Evolutionary conservation across 2,329 filamentous ascomycete species (phyloP).

Genomic region (Microdochium bolleyi): DNA sequence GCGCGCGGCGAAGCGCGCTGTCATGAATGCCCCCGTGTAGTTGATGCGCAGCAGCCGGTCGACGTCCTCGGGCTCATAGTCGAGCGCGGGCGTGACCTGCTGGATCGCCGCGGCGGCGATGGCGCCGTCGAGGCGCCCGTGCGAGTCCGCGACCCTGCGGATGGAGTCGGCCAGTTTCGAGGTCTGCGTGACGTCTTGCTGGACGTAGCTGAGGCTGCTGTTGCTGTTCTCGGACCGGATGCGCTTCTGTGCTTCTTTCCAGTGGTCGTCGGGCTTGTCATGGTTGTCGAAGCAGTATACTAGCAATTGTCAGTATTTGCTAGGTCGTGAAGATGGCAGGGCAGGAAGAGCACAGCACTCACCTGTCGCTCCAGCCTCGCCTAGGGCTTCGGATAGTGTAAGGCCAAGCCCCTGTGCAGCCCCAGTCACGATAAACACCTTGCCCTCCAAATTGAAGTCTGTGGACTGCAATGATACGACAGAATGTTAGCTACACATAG

Average conservation of each 20-base stretch:
- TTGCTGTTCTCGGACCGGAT: slow-evolving; percentile 41
- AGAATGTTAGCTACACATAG: too few species aligned
- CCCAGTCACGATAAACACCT: slow-evolving; percentile 63
- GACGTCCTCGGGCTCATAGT: slow-evolving; percentile 51
- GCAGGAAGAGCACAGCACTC: slow-evolving; percentile 5
- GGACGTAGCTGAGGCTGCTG: slow-evolving; percentile 57
- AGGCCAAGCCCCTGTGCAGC: slow-evolving; percentile 67
- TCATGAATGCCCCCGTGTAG: slow-evolving; percentile 61
- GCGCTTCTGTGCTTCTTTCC: slow-evolving; percentile 49
- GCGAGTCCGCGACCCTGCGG: slow-evolving; percentile 48
- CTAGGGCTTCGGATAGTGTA: slow-evolving; percentile 62
- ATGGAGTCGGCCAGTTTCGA: slow-evolving; percentile 49
- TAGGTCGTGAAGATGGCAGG: slow-evolving; percentile 13
- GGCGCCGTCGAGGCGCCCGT: slow-evolving; percentile 58
- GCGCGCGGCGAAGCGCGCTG: slow-evolving; percentile 61
- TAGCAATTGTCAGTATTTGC: slow-evolving; percentile 13
- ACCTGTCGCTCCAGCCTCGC: slow-evolving; percentile 68
- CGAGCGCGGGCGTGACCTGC: slow-evolving; percentile 59
- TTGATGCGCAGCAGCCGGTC: slow-evolving; percentile 63
- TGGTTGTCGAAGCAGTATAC: slow-evolving; percentile 51
- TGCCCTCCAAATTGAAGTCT: slow-evolving; percentile 63
- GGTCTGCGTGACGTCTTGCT: slow-evolving; percentile 60
- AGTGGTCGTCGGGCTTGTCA: slow-evolving; percentile 44
- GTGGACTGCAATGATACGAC: slow-evolving; percentile 29
- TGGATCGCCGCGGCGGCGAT: slow-evolving; percentile 64